These are phyloP conservation scores for Exophiala phaeomuriformis DNA, from an alignment of 2,329 filamentous ascomycete genomes.

Conservation along the genomic window DNA sequence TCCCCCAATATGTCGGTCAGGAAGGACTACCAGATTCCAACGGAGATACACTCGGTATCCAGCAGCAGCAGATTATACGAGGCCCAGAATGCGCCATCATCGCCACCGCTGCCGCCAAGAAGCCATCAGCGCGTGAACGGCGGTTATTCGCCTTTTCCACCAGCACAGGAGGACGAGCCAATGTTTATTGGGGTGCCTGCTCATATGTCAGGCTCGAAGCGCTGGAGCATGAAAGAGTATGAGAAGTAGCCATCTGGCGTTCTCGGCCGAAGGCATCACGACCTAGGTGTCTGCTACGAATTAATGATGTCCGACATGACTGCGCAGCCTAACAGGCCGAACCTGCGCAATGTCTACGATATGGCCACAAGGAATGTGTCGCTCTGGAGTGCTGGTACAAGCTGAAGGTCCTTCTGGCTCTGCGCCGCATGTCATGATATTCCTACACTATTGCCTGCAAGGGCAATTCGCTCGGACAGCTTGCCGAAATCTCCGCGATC, in stretches of 20 bases:
- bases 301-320: neutral
- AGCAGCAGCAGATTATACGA: constrained; percentile 7
- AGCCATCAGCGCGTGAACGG: too few relatives aligned
- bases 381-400: neutral
- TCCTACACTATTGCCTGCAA: too few relatives aligned
- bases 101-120: too few relatives aligned
- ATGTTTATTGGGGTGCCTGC: constrained; percentile 22
- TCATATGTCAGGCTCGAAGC: constrained; percentile 22
- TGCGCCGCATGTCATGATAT: too few relatives aligned
- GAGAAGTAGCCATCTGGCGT: constrained; percentile 7
- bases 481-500: too few relatives aligned
- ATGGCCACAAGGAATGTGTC: neutral
- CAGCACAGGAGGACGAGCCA: constrained; percentile 9
- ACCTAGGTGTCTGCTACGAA: neutral
- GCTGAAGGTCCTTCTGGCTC: too few relatives aligned
- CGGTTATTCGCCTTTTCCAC: constrained; percentile 17
- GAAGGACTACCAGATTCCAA: constrained; percentile 7
- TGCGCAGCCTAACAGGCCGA: neutral
- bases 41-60: constrained; percentile 9
- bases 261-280: neutral
- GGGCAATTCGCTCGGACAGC: too few relatives aligned
- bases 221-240: constrained; percentile 24
- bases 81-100: neutral
- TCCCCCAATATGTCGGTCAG: neutral
- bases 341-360: too few relatives aligned